Percentiles rank a stretch among this genome's conserved stretches.
phyloP scores from a whole-genome alignment of 768 basidiomycete genomes.

The Porpolomopsis calyptriformis region DNA sequence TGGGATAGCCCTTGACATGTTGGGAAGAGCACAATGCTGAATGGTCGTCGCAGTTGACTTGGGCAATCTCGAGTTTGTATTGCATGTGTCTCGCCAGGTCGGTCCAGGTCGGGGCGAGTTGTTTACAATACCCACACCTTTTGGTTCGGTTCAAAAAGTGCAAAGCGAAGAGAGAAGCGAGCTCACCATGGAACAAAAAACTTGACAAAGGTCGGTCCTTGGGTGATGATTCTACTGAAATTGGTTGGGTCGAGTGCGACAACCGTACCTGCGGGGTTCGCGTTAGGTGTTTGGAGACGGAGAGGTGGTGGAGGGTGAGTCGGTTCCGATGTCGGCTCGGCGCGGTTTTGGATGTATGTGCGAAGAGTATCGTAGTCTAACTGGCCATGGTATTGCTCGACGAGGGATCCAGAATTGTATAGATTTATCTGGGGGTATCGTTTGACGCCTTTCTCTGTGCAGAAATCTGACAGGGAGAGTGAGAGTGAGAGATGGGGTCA shows the following conservation, averaged over 20 bases:
- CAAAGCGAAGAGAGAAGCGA: neutral
- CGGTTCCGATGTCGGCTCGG: constrained; percentile 13
- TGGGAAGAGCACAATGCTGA: constrained; percentile 53
- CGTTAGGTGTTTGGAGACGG: constrained; percentile 10
- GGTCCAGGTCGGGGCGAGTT: constrained; percentile 74
- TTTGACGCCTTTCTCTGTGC: constrained; percentile 51
- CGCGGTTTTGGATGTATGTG: constrained; percentile 42
- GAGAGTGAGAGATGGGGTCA: neutral
- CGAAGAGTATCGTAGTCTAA: constrained; percentile 47
- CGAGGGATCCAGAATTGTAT: constrained; percentile 53
- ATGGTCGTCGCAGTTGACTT: constrained; percentile 83
- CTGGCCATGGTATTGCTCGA: constrained; percentile 44
- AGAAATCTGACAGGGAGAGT: constrained; percentile 51
- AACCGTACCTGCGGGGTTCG: constrained; percentile 31
- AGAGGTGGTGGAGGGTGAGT: constrained; percentile 11
- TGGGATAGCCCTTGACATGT: constrained; percentile 74
- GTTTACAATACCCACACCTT: constrained; percentile 94
- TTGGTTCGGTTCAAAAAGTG: neutral
- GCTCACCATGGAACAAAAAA: constrained; percentile 85
- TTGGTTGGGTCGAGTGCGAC: constrained; percentile 24
- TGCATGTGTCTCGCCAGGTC: constrained; percentile 64
- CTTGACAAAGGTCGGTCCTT: constrained; percentile 40
- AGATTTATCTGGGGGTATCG: constrained; percentile 73
- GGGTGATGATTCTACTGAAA: constrained; percentile 28
- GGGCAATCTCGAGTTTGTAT: constrained; percentile 62